Conservation (phyloP, 2,329 filamentous ascomycete species). For the Pseudocercospora crystallina region DNA sequence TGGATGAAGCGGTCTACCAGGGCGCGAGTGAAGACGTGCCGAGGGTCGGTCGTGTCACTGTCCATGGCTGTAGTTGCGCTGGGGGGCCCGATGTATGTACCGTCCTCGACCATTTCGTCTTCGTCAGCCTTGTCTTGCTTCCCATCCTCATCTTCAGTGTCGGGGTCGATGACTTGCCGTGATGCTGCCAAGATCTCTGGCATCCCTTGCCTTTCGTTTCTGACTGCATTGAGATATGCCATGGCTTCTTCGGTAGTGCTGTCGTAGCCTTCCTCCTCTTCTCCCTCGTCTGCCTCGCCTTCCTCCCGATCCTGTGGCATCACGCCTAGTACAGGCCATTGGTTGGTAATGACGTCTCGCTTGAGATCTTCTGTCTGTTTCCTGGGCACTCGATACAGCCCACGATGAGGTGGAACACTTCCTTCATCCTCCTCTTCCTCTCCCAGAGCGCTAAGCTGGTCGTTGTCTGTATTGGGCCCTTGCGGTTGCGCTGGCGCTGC, state of each 20-base stretch:
- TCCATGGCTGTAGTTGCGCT: constrained; percentile 36
- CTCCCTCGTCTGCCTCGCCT: constrained; percentile 19
- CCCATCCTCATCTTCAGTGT: constrained; percentile 1
- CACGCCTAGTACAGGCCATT: constrained; percentile 28
- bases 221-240: constrained; percentile 35
- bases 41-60: constrained; percentile 44
- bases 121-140: constrained; percentile 36
- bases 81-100: constrained; percentile 70
- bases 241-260: constrained; percentile 33
- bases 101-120: constrained; percentile 70
- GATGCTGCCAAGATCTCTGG: constrained; percentile 27
- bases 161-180: constrained; percentile 7
- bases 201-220: constrained; percentile 29
- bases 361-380: background rate
- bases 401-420: background rate
- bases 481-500: background rate
- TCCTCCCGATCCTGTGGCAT: constrained; percentile 16
- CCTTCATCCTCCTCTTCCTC: background rate
- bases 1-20: constrained; percentile 64
- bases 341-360: constrained; percentile 18
- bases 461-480: background rate
- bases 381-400: no score
- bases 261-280: constrained; percentile 23
- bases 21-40: constrained; percentile 65
- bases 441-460: background rate